Percentiles rank a stretch among this genome's conserved stretches.
Evolutionary conservation across 805 yeast genomes (phyloP).

Genomic region (Barnettozyma wickerhamii): DNA sequence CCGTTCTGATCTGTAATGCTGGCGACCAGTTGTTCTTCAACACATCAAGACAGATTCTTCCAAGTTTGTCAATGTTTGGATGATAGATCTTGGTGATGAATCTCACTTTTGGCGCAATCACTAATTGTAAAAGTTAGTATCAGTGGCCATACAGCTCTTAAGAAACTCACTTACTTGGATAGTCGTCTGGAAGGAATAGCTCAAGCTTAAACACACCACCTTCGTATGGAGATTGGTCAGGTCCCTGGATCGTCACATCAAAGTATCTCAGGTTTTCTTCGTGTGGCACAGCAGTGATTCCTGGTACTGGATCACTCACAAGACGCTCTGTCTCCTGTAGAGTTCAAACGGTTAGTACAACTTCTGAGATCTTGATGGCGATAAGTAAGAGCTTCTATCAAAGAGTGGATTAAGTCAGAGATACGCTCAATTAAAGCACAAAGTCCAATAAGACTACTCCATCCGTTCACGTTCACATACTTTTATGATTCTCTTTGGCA

Average conservation of each 20-base stretch:
- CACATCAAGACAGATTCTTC: conserved; percentile 93
- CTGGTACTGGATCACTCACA: conserved; percentile 93
- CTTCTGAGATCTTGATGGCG: too few relatives aligned
- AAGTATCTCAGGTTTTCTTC: conserved; percentile 93
- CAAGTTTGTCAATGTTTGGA: conserved; percentile 93
- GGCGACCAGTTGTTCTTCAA: conserved; percentile 97
- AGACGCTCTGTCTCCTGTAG: conserved; percentile 94
- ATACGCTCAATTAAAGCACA: too few relatives aligned
- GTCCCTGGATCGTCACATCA: conserved; percentile 90
- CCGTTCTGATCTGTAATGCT: conserved; percentile 92
- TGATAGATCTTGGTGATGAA: conserved; percentile 93
- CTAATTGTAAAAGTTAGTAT: too few relatives aligned
- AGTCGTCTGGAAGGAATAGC: conserved; percentile 89
- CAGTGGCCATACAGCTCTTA: too few relatives aligned
- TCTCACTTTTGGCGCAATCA: conserved; percentile 96
- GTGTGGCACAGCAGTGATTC: conserved; percentile 88
- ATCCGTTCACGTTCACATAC: too few relatives aligned
- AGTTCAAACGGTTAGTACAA: too few relatives aligned
- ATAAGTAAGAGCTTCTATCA: too few relatives aligned
- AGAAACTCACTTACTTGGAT: conserved; percentile 53
- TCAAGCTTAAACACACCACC: conserved; percentile 79
- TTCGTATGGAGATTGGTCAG: conserved; percentile 87
- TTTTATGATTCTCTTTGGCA: conserved; percentile 91
- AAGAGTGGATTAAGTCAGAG: too few relatives aligned
- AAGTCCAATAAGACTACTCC: too few relatives aligned